These are phyloP conservation scores for Fusarium nygamai DNA, from an alignment of 2,329 filamentous ascomycete genomes.

Conservation along the genomic window DNA sequence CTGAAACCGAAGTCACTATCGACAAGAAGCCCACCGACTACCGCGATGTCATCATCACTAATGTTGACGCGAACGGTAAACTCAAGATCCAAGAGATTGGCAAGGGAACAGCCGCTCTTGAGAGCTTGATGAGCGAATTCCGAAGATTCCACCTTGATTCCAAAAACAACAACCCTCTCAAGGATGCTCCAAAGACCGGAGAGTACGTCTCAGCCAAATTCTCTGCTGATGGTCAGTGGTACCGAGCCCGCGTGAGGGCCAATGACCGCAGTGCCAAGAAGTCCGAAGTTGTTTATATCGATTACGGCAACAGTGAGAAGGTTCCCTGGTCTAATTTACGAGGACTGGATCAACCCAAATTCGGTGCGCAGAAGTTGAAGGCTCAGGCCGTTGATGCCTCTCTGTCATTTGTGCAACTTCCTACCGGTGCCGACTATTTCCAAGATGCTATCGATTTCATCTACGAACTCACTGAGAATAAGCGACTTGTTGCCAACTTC, in stretches of 20 bases:
- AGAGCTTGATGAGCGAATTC: constrained; percentile 90
- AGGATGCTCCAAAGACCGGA: constrained; percentile 84
- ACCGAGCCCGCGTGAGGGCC: constrained; percentile 87
- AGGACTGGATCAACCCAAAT: constrained; percentile 81
- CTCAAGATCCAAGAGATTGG: constrained; percentile 94
- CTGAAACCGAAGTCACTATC: constrained; percentile 61
- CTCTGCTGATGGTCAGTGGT: constrained; percentile 90
- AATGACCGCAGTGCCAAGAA: constrained; percentile 92
- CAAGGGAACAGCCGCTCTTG: constrained; percentile 83
- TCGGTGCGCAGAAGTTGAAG: constrained; percentile 83
- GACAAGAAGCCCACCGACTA: constrained; percentile 83
- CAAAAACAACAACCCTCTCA: constrained; percentile 78
- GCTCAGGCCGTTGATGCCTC: constrained; percentile 88
- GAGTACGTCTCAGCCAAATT: constrained; percentile 94
- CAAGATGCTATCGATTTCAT: constrained; percentile 81
- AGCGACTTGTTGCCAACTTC: constrained; percentile 87
- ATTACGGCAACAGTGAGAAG: constrained; percentile 95
- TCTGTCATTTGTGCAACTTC: constrained; percentile 89
- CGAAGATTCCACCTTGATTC: constrained; percentile 88
- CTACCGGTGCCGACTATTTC: constrained; percentile 83
- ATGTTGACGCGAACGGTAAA: constrained; percentile 83
- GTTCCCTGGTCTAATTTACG: constrained; percentile 86
- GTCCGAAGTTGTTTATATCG: constrained; percentile 91
- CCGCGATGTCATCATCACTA: constrained; percentile 91
- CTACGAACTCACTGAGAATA: constrained; percentile 76